Percentiles rank a stretch among this genome's conserved stretches.
Conservation (phyloP, 345 rosid genomes). For the Cardamine occulta region DNA sequence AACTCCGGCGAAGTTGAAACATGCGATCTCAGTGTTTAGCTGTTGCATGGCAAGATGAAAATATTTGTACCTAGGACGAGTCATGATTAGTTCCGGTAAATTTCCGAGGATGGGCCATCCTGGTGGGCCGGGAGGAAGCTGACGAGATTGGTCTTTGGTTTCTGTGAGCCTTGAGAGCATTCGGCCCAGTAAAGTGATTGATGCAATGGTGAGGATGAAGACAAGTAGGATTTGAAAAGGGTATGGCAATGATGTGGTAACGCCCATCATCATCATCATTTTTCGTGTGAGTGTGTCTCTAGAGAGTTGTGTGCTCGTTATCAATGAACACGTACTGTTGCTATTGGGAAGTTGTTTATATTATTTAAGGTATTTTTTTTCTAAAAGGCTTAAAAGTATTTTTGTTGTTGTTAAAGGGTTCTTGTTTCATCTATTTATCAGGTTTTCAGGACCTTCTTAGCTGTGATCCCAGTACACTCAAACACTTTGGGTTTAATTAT, state of each 20-base stretch:
- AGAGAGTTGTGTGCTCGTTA: too few species aligned
- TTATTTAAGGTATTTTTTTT: too few species aligned
- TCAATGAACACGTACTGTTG: too few species aligned
- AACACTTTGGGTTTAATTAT: too few species aligned
- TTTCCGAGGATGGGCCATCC: conserved; percentile 53
- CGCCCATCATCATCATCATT: conserved; percentile 10
- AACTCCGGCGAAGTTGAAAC: conserved; percentile 45
- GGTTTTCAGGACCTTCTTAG: too few species aligned
- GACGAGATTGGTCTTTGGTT: too few species aligned
- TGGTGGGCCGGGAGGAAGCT: conserved; percentile 17
- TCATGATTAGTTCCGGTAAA: conserved; percentile 34
- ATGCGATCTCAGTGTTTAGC: conserved; percentile 43
- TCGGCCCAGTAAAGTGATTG: conserved; percentile 24
- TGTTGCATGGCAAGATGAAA: conserved; percentile 39
- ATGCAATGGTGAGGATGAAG: conserved; percentile 22
- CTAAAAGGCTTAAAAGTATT: too few species aligned
- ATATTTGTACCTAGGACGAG: conserved; percentile 42
- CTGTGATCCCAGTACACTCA: too few species aligned
- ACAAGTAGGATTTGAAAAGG: conserved; percentile 30
- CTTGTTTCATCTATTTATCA: too few species aligned
- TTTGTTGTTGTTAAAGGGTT: too few species aligned
- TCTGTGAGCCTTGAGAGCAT: conserved; percentile 16
- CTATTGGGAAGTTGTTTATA: too few species aligned
- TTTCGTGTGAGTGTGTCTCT: too few species aligned
- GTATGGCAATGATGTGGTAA: conserved; percentile 31